A percentile compares a stretch with the other conserved stretches of the same genome.
These are phyloP conservation scores for Elongisporangium prolatum DNA, from an alignment of 352 stramenopile species.

Conservation along the genomic window DNA sequence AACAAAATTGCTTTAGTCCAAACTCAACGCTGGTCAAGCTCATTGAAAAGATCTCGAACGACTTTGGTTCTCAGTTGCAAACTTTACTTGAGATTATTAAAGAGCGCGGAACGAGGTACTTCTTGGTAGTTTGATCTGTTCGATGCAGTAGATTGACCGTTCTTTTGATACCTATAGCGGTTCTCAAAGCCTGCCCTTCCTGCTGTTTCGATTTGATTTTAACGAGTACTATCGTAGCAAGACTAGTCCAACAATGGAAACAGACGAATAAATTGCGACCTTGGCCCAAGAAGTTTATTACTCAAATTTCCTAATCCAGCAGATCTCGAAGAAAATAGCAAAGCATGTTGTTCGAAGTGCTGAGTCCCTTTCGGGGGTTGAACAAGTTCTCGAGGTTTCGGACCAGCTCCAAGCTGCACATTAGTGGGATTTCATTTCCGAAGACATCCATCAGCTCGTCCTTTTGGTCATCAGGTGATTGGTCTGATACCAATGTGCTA, in stretches of 20 bases:
- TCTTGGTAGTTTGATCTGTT: constrained; percentile 4
- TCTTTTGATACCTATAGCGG: constrained; percentile 18
- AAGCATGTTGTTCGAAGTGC: constrained; percentile 43
- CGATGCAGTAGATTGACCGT: background rate
- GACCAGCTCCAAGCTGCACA: constrained; percentile 42
- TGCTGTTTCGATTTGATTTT: constrained; percentile 89
- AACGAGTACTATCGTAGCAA: constrained; percentile 87
- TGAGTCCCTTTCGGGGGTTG: constrained; percentile 30
- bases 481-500: background rate
- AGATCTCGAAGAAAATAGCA: constrained; percentile 74
- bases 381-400: constrained; percentile 46
- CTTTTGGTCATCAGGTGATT: background rate
- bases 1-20: constrained; percentile 33
- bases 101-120: constrained; percentile 44
- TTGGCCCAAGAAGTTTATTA: too few species aligned
- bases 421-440: constrained; percentile 34
- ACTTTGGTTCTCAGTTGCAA: constrained; percentile 64
- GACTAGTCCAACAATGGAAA: constrained; percentile 27
- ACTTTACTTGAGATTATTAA: constrained; percentile 72
- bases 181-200: constrained; percentile 78
- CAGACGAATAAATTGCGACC: constrained; percentile 34
- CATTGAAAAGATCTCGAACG: constrained; percentile 56
- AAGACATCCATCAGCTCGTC: constrained; percentile 13
- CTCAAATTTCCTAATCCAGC: constrained; percentile 26
- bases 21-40: constrained; percentile 49